Conservation (phyloP, 345 rosid genomes). For the Euphorbia tirucalli region DNA sequence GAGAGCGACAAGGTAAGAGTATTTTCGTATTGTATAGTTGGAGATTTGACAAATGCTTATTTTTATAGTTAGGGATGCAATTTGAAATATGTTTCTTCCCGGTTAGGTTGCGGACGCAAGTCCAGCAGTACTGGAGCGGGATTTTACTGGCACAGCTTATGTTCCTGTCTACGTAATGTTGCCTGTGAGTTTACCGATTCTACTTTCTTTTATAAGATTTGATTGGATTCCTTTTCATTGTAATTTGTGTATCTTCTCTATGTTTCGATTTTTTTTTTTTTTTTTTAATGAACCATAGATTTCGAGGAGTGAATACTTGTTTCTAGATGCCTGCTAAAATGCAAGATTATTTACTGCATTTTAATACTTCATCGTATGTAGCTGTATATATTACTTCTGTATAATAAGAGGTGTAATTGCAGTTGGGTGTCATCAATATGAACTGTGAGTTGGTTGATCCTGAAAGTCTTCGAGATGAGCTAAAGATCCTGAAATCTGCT, state of each 20-base stretch:
- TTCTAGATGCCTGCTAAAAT: not conserved
- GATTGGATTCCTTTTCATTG: not conserved
- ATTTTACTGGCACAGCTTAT: slow-evolving; percentile 76
- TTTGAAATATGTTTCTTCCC: slow-evolving; percentile 13
- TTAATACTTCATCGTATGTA: not conserved
- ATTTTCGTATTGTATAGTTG: not conserved
- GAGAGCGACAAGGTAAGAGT: slow-evolving; percentile 47
- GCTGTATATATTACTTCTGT: slow-evolving; percentile 9
- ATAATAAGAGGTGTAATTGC: slow-evolving; percentile 14
- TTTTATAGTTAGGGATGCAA: not conserved
- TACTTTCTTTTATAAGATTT: slow-evolving; percentile 2
- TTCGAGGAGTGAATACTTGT: not conserved
- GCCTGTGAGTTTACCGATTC: slow-evolving; percentile 54
- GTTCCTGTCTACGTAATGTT: slow-evolving; percentile 92
- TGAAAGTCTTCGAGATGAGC: slow-evolving; percentile 64
- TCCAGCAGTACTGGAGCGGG: slow-evolving; percentile 57
- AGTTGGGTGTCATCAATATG: slow-evolving; percentile 85
- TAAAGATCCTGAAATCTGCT: slow-evolving; percentile 64
- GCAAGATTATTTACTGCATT: not conserved
- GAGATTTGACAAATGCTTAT: not conserved
- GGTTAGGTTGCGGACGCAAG: slow-evolving; percentile 45
- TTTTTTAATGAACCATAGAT: not conserved
- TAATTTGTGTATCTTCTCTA: not conserved
- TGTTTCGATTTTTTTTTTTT: not conserved
- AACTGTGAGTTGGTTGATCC: slow-evolving; percentile 88